phyloP scores from a whole-genome alignment of 1,284 basidiomycete species.

The Pseudozyma flocculosa region DNA sequence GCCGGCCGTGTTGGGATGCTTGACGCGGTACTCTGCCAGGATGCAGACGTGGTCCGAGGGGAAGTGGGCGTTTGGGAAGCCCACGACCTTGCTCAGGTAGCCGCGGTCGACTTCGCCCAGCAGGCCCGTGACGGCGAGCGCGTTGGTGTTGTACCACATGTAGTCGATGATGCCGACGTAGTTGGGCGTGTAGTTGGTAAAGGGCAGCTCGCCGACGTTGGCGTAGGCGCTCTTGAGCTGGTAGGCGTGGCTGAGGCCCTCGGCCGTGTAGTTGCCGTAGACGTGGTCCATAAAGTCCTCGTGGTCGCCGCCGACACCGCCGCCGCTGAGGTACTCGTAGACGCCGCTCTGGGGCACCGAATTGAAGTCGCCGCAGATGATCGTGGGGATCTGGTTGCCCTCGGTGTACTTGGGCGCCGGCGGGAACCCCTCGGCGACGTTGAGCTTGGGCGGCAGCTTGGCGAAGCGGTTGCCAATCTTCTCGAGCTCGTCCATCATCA shows the following conservation, averaged over 20 bases:
- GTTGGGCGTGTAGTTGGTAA: conserved; percentile 86
- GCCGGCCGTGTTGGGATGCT: conserved; percentile 18
- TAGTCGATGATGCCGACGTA: conserved; percentile 75
- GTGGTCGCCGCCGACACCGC: conserved; percentile 69
- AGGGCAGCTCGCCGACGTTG: conserved; percentile 62
- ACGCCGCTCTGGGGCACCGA: conserved; percentile 83
- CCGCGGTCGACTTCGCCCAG: conserved; percentile 81
- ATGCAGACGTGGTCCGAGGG: conserved; percentile 62
- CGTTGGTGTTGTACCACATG: conserved; percentile 82
- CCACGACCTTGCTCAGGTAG: conserved; percentile 88
- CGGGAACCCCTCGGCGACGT: conserved; percentile 56
- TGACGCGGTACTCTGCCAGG: conserved; percentile 54
- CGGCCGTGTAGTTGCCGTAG: conserved; percentile 90
- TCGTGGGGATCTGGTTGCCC: conserved; percentile 82
- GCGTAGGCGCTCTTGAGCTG: conserved; percentile 80
- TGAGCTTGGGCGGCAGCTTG: conserved; percentile 71
- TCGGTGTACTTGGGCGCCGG: conserved; percentile 70
- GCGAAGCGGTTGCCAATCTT: conserved; percentile 84
- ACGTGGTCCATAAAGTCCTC: conserved; percentile 88
- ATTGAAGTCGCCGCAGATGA: conserved; percentile 95
- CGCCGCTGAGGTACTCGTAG: conserved; percentile 83
- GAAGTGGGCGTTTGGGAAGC: conserved; percentile 95
- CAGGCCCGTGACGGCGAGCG: conserved; percentile 78
- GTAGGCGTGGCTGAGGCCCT: conserved; percentile 78
- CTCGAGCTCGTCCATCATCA: conserved; percentile 89